Evolutionary conservation across 345 rosid species (phyloP), one percentile per base, ranked within the genome.

Genomic region (Trapa incisa): DNA sequence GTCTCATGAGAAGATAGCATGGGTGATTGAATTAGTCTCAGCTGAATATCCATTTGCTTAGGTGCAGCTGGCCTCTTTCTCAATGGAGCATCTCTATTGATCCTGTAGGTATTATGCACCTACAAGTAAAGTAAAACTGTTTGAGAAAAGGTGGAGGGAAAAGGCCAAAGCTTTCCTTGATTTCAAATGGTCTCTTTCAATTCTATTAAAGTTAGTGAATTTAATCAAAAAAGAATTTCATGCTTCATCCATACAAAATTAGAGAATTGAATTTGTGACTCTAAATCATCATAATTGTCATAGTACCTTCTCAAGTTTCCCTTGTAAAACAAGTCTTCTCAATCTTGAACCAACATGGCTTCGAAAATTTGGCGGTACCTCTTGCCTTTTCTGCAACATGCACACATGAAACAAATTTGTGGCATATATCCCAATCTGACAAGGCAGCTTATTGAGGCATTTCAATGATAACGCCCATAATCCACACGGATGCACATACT

Each of bases 271-370:
- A 53, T 17, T 53, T 15, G 57, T 6, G 4, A 15, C 29, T 53
- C 57, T 53, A n/a, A 53, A 74, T 56, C 54, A 66, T 29, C 8
- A 37, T 1, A 8, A 69, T 58, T 41, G 43, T 41, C 43, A 41
- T 41, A 41, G 1, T 41, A 2, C 43, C 43, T 41, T 86, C 79
- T 82, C 85, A 16, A 88, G 80, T 80, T 86, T 91, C 53, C 86
- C 83, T 74, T 86, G 89, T 22, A 77, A 74, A 72, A 86, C 89
- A 69, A 91, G 89, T 74, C 89, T 82, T 74, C 92, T 82, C 78
- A 88, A 80, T 72, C 85, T 91, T 73, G 87, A 80, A 79, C 87
- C 74, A 62, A 88, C 68, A 29, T 75, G 61, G 79, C 87, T 79
- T 73, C 84, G 85, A 69, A 91, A 91, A 74, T 84, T 83, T 70